Evolutionary conservation across 768 basidiomycete genomes (phyloP).

Genomic region (Mycena leptocephala): DNA sequence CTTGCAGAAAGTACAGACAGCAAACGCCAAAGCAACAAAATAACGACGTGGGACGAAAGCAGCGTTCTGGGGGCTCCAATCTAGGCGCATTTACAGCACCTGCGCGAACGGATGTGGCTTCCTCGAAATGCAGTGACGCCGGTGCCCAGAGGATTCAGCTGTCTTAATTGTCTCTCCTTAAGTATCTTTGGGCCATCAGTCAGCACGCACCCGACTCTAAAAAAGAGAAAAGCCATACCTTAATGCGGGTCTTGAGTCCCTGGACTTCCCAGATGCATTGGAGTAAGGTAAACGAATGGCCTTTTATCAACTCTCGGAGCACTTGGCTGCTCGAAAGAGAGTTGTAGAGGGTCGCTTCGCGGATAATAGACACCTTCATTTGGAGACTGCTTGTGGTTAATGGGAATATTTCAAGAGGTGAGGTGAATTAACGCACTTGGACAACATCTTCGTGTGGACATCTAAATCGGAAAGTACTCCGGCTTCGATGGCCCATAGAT

Average conservation of each 20-base stretch:
- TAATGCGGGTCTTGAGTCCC: slow-evolving; percentile 7
- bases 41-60: too few relatives aligned
- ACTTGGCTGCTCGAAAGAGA: slow-evolving; percentile 2
- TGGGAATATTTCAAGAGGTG: too few relatives aligned
- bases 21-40: too few relatives aligned
- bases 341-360: slow-evolving; percentile 1
- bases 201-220: neutral
- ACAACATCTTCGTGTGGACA: slow-evolving; percentile 6
- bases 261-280: slow-evolving; percentile 16
- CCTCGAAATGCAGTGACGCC: neutral
- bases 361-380: slow-evolving; percentile 15
- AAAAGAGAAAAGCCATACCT: neutral
- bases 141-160: neutral
- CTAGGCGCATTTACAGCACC: slow-evolving; percentile 52
- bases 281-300: neutral
- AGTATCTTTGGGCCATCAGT: neutral
- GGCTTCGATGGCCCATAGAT: slow-evolving; percentile 2
- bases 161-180: neutral
- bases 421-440: neutral
- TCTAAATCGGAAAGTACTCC: slow-evolving; percentile 7
- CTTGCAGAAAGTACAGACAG: too few relatives aligned
- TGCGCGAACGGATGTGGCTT: neutral
- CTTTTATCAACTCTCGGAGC: neutral
- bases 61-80: too few relatives aligned
- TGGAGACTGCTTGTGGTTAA: slow-evolving; percentile 2